phyloP scores from a whole-genome alignment of 1,139 yeast genomes.

The Blastobotrys aristatus region DNA sequence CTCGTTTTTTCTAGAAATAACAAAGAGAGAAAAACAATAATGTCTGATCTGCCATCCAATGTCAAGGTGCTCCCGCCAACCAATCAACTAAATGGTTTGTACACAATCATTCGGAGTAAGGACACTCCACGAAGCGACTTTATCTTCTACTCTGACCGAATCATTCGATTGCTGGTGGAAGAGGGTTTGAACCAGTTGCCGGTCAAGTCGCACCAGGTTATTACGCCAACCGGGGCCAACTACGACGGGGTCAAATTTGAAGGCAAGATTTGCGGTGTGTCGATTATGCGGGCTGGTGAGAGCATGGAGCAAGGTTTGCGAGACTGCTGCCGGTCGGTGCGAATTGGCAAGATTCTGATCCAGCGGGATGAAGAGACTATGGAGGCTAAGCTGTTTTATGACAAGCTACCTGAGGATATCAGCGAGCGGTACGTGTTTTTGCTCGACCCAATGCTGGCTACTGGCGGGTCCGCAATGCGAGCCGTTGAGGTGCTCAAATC shows the following conservation, averaged over 20 bases:
- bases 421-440: constrained; percentile 81
- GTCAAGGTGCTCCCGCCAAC: constrained; percentile 78
- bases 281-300: constrained; percentile 97
- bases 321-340: constrained; percentile 91
- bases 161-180: constrained; percentile 86
- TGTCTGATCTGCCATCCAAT: constrained; percentile 18
- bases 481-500: constrained; percentile 86
- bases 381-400: constrained; percentile 57
- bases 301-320: constrained; percentile 97
- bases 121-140: constrained; percentile 82
- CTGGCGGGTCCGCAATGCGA: constrained; percentile 97
- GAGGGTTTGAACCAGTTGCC: constrained; percentile 93
- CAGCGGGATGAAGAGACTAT: constrained; percentile 96
- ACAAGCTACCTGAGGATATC: constrained; percentile 89
- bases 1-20: neutral
- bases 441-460: constrained; percentile 95
- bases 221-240: constrained; percentile 70
- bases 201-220: constrained; percentile 58
- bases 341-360: constrained; percentile 92
- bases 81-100: constrained; percentile 80
- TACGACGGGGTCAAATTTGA: constrained; percentile 77
- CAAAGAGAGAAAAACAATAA: no score
- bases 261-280: constrained; percentile 96
- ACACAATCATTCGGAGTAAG: constrained; percentile 82
- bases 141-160: constrained; percentile 90